A percentile compares a stretch with the other conserved stretches of the same genome.
Evolutionary conservation across 352 stramenopile species (phyloP).

Genomic region (Globisporangium viniferum): DNA sequence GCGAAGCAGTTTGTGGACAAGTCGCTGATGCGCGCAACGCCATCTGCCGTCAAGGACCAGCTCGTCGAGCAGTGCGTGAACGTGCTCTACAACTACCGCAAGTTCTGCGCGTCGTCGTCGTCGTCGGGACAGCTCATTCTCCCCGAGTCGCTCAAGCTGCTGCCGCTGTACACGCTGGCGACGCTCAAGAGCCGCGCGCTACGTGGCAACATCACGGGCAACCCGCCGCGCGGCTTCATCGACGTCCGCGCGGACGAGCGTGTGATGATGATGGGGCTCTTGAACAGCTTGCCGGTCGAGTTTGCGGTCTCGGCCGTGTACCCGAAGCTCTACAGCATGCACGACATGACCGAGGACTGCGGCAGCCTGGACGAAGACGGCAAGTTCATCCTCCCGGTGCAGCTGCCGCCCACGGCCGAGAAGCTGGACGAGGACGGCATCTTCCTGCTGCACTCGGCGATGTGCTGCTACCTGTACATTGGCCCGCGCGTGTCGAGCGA

Average conservation of each 20-base stretch:
- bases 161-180: conserved; percentile 87
- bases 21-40: conserved; percentile 74
- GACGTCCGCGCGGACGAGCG: conserved; percentile 85
- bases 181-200: conserved; percentile 88
- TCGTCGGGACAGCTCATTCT: conserved; percentile 90
- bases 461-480: conserved; percentile 89
- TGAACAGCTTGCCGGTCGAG: conserved; percentile 78
- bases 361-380: conserved; percentile 73
- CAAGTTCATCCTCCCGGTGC: conserved; percentile 70
- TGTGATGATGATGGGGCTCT: conserved; percentile 81
- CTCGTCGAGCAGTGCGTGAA: conserved; percentile 84
- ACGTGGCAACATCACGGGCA: conserved; percentile 75
- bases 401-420: conserved; percentile 79
- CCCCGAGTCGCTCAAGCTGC: conserved; percentile 88
- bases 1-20: conserved; percentile 81
- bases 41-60: conserved; percentile 70
- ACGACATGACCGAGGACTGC: conserved; percentile 81
- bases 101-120: conserved; percentile 89
- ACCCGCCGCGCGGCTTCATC: conserved; percentile 77
- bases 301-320: conserved; percentile 87
- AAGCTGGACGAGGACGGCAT: conserved; percentile 84
- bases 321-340: conserved; percentile 84
- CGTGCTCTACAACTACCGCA: conserved; percentile 90
- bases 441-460: conserved; percentile 85
- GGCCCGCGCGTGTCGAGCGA: conserved; percentile 63